Percentiles rank a stretch among this genome's conserved stretches.
These are phyloP conservation scores for Claviceps sp. DNA, from an alignment of 2,329 filamentous ascomycete species.

Conservation along the genomic window DNA sequence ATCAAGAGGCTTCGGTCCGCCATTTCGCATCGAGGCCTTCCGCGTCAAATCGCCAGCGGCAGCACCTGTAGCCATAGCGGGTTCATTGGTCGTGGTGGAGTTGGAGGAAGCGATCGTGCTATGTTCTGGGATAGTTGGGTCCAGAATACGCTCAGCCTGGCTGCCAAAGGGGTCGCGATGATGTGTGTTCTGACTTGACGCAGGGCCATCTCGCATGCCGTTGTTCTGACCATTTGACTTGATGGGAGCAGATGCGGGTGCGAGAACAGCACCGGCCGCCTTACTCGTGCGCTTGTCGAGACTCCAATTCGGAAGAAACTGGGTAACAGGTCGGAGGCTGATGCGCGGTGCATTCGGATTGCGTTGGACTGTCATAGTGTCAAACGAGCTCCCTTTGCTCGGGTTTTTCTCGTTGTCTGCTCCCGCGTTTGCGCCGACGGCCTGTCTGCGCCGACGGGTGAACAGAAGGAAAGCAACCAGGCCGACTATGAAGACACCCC, in stretches of 20 bases:
- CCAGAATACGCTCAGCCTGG: conserved; percentile 37
- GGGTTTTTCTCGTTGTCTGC: conserved; percentile 52
- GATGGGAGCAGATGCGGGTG: conserved; percentile 13
- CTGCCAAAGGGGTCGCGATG: conserved; percentile 60
- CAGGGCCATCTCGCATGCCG: conserved; percentile 35
- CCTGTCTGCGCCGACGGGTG: conserved; percentile 55
- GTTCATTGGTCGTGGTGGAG: conserved; percentile 24
- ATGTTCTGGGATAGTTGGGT: conserved; percentile 26
- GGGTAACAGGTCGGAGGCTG: conserved; percentile 71
- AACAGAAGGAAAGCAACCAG: conserved; percentile 60
- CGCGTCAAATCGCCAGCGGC: conserved; percentile 29
- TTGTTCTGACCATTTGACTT: conserved; percentile 14
- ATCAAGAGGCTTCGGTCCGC: conserved; percentile 37
- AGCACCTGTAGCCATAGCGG: conserved; percentile 17
- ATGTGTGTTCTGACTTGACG: conserved; percentile 32
- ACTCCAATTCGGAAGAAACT: conserved; percentile 57
- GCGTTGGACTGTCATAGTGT: conserved; percentile 3
- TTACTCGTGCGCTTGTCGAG: conserved; percentile 38
- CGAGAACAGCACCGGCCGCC: conserved; percentile 28
- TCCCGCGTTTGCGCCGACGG: conserved; percentile 30
- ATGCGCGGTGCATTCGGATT: conserved; percentile 58
- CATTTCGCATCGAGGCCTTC: conserved; percentile 43
- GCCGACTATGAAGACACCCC: conserved; percentile 52
- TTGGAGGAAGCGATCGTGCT: conserved; percentile 9
- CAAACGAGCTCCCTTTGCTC: conserved; percentile 16